Evolutionary conservation across 129 eudicot genomes (phyloP).

Genomic region (Centaurea solstitialis): DNA sequence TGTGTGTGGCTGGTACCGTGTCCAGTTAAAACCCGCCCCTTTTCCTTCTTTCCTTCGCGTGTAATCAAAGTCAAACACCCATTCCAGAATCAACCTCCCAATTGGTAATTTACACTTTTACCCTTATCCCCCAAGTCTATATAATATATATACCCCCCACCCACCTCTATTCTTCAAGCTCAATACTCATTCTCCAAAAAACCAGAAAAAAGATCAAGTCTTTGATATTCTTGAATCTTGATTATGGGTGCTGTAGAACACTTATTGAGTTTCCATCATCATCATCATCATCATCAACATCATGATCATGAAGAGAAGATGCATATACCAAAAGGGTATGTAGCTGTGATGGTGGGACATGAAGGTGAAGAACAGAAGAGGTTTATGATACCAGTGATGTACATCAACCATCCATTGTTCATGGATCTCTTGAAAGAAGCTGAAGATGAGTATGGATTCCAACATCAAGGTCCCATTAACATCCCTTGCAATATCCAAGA

Average conservation of each 20-base stretch:
- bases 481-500: conserved; percentile 84
- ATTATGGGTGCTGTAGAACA: conserved; percentile 64
- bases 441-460: conserved; percentile 83
- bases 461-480: conserved; percentile 73
- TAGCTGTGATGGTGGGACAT: conserved; percentile 74
- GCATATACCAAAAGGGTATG: conserved; percentile 75
- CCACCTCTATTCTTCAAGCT: not conserved
- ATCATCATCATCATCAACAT: conserved; percentile 44
- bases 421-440: conserved; percentile 73
- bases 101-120: not conserved
- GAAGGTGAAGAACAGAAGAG: conserved; percentile 72
- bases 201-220: not conserved
- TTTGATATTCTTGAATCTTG: conserved; percentile 16
- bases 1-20: conserved; percentile 9
- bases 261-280: conserved; percentile 49
- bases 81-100: conserved; percentile 6
- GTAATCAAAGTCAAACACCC: conserved; percentile 26
- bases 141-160: not conserved
- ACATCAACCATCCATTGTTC: conserved; percentile 83
- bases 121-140: conserved; percentile 12
- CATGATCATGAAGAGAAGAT: conserved; percentile 30
- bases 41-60: conserved; percentile 8
- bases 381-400: conserved; percentile 74
- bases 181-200: not conserved
- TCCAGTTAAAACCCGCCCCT: conserved; percentile 10